Conservation (phyloP, 139 green algal genomes). For the Picochlorum sp. region DNA sequence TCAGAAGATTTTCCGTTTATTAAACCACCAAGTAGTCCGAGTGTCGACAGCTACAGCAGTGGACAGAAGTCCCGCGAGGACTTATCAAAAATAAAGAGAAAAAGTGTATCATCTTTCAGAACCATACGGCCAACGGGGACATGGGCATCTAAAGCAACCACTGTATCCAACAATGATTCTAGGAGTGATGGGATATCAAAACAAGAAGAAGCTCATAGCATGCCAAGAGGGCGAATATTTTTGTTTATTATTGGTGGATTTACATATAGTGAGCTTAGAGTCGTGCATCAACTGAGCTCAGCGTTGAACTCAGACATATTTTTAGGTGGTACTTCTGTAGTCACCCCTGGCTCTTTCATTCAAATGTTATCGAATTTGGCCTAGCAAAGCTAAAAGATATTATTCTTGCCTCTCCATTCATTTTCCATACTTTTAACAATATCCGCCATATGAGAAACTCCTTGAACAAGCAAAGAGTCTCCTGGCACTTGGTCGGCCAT, state of each 20-base stretch:
- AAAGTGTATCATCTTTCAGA: constrained; percentile 10
- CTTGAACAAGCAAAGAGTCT: constrained; percentile 23
- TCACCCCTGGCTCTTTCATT: constrained; percentile 57
- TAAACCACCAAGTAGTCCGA: constrained; percentile 12
- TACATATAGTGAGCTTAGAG: constrained; percentile 71
- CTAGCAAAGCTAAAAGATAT: background rate
- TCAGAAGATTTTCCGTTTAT: constrained; percentile 73
- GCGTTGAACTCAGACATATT: constrained; percentile 60
- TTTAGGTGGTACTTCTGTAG: constrained; percentile 62
- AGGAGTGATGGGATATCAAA: background rate
- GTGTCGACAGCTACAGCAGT: background rate
- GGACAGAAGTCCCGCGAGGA: background rate
- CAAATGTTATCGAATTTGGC: constrained; percentile 34
- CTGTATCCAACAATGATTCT: background rate
- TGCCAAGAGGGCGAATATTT: constrained; percentile 43
- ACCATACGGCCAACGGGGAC: constrained; percentile 18
- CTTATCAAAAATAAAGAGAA: background rate
- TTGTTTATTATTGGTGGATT: constrained; percentile 82
- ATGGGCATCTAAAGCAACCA: constrained; percentile 25
- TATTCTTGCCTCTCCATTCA: constrained; percentile 23
- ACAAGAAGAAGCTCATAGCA: background rate
- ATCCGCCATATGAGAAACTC: constrained; percentile 34
- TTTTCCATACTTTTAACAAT: constrained; percentile 39
- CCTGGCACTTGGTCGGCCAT: constrained; percentile 5
- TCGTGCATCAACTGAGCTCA: constrained; percentile 58